Conservation (phyloP, 2,329 filamentous ascomycete genomes). For the Talaromyces funiculosus region DNA sequence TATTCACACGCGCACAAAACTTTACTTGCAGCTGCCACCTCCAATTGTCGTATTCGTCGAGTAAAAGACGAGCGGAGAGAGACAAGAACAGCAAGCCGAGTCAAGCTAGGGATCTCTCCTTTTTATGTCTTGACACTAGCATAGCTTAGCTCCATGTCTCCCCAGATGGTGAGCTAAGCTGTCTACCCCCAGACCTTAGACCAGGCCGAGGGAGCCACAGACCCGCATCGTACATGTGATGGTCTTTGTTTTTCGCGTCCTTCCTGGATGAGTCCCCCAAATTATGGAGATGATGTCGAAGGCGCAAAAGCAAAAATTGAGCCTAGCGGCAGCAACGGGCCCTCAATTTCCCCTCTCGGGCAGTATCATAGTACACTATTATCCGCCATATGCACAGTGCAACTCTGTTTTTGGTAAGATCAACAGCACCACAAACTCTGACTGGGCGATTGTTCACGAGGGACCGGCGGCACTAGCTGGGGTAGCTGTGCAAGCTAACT, state of each 20-base stretch:
- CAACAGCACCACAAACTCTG: background rate
- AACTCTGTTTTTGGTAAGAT: slow-evolving; percentile 7
- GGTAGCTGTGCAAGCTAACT: background rate
- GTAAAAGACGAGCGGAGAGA: slow-evolving; percentile 10
- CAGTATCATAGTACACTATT: slow-evolving; percentile 1
- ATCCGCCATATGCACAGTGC: background rate
- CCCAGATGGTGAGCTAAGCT: slow-evolving; percentile 6
- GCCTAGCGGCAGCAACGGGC: slow-evolving; percentile 2
- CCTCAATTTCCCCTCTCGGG: slow-evolving; percentile 7
- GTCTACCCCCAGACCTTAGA: too few species aligned
- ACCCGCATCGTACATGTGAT: slow-evolving; percentile 11
- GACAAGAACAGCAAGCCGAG: background rate
- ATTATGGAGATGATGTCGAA: slow-evolving; percentile 8
- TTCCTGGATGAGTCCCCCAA: background rate
- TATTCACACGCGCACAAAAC: slow-evolving; percentile 3
- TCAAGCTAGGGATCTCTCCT: slow-evolving; percentile 2
- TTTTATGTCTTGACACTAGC: background rate
- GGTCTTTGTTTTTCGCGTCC: background rate
- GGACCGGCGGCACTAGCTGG: background rate
- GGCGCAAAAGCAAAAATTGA: slow-evolving; percentile 5
- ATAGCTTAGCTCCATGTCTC: background rate
- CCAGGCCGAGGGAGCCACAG: slow-evolving; percentile 8
- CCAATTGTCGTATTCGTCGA: slow-evolving; percentile 10
- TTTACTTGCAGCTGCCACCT: slow-evolving; percentile 4
- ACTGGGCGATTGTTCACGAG: slow-evolving; percentile 2